phyloP scores from a whole-genome alignment of 2,329 filamentous ascomycete species.

The Botrytis medusae region DNA sequence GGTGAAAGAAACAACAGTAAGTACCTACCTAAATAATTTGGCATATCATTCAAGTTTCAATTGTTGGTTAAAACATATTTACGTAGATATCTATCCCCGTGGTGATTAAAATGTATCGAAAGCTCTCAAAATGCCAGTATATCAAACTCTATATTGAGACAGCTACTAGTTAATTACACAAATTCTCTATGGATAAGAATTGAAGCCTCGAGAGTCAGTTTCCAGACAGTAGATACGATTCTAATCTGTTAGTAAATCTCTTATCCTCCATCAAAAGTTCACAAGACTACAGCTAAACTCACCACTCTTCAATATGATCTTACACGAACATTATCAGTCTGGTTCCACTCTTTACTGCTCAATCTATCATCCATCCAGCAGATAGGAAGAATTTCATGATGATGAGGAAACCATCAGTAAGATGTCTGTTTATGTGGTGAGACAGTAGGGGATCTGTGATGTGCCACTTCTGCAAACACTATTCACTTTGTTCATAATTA shows the following conservation, averaged over 20 bases:
- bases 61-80: not conserved
- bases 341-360: not conserved
- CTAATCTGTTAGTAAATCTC: not conserved
- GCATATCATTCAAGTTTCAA: not conserved
- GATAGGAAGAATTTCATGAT: fast-evolving
- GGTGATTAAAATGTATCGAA: not conserved
- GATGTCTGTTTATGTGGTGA: fast-evolving
- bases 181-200: no score
- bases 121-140: no score
- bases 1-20: not conserved
- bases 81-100: not conserved
- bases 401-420: not conserved
- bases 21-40: no score
- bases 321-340: not conserved
- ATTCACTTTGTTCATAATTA: not conserved
- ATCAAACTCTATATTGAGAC: no score
- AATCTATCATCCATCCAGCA: not conserved
- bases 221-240: not conserved
- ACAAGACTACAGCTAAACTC: not conserved
- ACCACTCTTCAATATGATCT: not conserved
- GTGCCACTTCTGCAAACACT: fast-evolving
- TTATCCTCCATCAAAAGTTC: not conserved
- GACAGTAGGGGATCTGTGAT: not conserved
- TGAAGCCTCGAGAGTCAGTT: no score
- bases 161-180: no score